These are phyloP conservation scores for Nothophytophthora sp. DNA, from an alignment of 352 stramenopile species.

Conservation along the genomic window DNA sequence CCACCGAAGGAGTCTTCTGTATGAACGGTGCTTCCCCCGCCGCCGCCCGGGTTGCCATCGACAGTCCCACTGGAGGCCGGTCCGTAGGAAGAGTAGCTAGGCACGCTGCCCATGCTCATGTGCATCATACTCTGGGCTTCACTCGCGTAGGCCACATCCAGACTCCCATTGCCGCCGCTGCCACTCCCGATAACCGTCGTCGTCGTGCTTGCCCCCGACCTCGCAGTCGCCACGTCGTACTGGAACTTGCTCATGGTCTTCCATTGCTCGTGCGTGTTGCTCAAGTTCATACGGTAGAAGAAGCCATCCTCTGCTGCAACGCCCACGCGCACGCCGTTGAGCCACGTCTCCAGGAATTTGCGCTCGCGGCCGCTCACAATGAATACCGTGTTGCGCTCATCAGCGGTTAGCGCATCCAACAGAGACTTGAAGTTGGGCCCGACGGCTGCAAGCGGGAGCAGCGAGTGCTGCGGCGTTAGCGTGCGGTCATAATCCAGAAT, in stretches of 20 bases:
- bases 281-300: slow-evolving; percentile 74
- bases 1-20: slow-evolving; percentile 54
- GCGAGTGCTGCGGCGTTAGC: slow-evolving; percentile 76
- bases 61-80: slow-evolving; percentile 17
- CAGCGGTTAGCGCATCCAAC: slow-evolving; percentile 79
- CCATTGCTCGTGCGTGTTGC: slow-evolving; percentile 67
- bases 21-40: slow-evolving; percentile 22
- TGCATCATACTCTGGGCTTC: too few species aligned
- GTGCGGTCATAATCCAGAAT: slow-evolving; percentile 93
- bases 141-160: too few species aligned
- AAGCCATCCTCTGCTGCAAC: slow-evolving; percentile 80
- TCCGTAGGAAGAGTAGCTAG: too few species aligned
- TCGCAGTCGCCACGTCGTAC: too few species aligned
- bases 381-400: slow-evolving; percentile 77
- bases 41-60: slow-evolving; percentile 18
- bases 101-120: too few species aligned
- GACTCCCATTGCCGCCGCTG: too few species aligned
- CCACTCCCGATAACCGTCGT: too few species aligned
- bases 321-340: slow-evolving; percentile 67
- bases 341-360: slow-evolving; percentile 80
- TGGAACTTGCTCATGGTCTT: too few species aligned
- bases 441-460: slow-evolving; percentile 87
- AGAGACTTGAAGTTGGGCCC: slow-evolving; percentile 85
- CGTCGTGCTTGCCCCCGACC: too few species aligned
- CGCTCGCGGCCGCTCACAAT: slow-evolving; percentile 72